Evolutionary conservation across 1,284 basidiomycete genomes (phyloP).

Genomic region (Cutaneotrichosporon cutaneum): DNA sequence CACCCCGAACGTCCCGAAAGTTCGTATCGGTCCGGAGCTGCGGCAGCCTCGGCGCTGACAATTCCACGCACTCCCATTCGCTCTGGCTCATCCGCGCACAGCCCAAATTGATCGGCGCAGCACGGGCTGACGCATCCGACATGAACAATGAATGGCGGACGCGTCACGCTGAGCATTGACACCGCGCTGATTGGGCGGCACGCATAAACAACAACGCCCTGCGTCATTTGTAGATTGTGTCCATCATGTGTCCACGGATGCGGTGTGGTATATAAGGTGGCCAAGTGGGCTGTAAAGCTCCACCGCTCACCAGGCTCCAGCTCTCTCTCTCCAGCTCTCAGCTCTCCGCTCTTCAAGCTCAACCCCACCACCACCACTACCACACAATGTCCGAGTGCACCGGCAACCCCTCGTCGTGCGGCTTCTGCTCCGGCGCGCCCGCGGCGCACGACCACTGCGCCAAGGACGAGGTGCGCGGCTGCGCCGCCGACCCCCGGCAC

Average conservation of each 20-base stretch:
- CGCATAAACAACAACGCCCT: not conserved
- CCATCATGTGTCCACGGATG: not conserved
- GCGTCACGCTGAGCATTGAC: not conserved
- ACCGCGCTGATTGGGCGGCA: not conserved
- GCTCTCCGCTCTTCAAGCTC: not conserved
- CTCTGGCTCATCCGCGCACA: not conserved
- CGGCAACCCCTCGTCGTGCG: conserved; percentile 46
- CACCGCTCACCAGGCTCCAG: not conserved
- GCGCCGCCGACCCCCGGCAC: conserved; percentile 39
- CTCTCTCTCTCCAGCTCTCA: not conserved
- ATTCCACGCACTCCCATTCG: not conserved
- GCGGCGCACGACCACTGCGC: conserved; percentile 35
- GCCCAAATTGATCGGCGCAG: not conserved
- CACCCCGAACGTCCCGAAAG: too few species aligned
- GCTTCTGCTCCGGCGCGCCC: conserved; percentile 47
- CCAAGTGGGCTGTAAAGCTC: not conserved
- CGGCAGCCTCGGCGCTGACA: too few species aligned
- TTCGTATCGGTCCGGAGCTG: not conserved
- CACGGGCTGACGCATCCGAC: not conserved
- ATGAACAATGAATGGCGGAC: too few species aligned
- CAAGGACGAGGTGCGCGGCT: conserved; percentile 43
- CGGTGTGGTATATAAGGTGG: not conserved
- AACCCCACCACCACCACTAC: not conserved
- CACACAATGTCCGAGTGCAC: conserved; percentile 33
- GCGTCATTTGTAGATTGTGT: not conserved